A percentile compares a stretch with the other conserved stretches of the same genome.
Evolutionary conservation across 768 basidiomycete genomes (phyloP).

Genomic region (Coprinellus micaceus): DNA sequence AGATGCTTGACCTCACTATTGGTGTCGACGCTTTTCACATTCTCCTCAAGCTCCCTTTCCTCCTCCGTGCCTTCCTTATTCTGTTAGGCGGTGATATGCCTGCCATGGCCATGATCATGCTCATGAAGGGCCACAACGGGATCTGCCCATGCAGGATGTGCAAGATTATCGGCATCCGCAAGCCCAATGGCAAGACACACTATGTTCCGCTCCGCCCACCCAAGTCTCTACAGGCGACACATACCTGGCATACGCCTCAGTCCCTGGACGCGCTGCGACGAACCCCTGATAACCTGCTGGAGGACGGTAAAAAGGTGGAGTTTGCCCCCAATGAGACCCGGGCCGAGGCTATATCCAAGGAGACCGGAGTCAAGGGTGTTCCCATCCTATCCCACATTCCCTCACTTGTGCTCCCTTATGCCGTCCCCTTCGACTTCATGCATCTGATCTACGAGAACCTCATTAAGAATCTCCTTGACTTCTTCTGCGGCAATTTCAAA

Average conservation of each 20-base stretch:
- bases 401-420: constrained; percentile 32
- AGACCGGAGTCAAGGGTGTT: constrained; percentile 33
- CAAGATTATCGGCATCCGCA: constrained; percentile 20
- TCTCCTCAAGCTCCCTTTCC: constrained; percentile 6
- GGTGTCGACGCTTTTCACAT: constrained; percentile 32
- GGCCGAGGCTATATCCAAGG: constrained; percentile 15
- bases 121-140: constrained; percentile 38
- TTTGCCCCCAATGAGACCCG: constrained; percentile 13
- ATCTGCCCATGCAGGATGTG: constrained; percentile 28
- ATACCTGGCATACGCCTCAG: neutral
- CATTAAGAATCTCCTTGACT: constrained; percentile 30
- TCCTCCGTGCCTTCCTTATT: constrained; percentile 18
- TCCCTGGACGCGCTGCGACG: neutral
- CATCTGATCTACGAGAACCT: constrained; percentile 41
- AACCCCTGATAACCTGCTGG: neutral
- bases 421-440: constrained; percentile 47
- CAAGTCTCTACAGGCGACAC: neutral
- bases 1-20: constrained; percentile 29
- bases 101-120: constrained; percentile 20
- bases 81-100: constrained; percentile 21
- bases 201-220: constrained; percentile 23
- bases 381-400: constrained; percentile 28
- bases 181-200: constrained; percentile 11
- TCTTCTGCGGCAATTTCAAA: constrained; percentile 41
- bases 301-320: constrained; percentile 10